Percentiles rank a stretch among this genome's conserved stretches.
Evolutionary conservation across 805 yeast species (phyloP).

Genomic region (Isabelozyma heimii): DNA sequence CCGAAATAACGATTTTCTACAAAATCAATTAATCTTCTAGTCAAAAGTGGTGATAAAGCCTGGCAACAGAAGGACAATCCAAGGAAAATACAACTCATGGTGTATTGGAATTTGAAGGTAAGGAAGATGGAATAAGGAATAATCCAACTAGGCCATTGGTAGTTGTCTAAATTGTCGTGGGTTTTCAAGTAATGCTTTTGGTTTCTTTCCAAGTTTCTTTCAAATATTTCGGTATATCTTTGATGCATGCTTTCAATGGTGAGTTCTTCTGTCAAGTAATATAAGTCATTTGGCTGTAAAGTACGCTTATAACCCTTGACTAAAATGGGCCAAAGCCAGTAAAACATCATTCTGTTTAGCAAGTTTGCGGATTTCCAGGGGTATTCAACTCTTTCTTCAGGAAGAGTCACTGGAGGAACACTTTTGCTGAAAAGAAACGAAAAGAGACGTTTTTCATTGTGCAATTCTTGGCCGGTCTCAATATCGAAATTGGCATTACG

Average conservation of each 20-base stretch:
- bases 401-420: constrained; percentile 49
- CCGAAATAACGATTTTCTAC: constrained; percentile 53
- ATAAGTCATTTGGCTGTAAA: constrained; percentile 36
- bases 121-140: constrained; percentile 45
- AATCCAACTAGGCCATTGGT: constrained; percentile 34
- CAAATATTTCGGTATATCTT: constrained; percentile 22
- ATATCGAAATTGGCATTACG: constrained; percentile 1
- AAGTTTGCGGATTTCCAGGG: constrained; percentile 43
- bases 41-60: constrained; percentile 64
- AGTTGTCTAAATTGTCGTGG: constrained; percentile 6
- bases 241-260: constrained; percentile 35
- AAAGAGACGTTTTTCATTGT: constrained; percentile 50
- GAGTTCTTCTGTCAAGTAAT: constrained; percentile 31
- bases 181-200: constrained; percentile 15
- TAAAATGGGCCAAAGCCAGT: constrained; percentile 40
- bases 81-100: constrained; percentile 39
- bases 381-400: constrained; percentile 48
- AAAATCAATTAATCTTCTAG: constrained; percentile 61
- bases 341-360: constrained; percentile 38
- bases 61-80: constrained; percentile 45
- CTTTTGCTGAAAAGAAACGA: constrained; percentile 48
- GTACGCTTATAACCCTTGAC: constrained; percentile 41
- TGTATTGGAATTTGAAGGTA: constrained; percentile 49
- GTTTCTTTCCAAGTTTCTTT: constrained; percentile 16
- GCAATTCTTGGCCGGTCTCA: constrained; percentile 27